Evolutionary conservation across 768 basidiomycete species (phyloP).

Genomic region (Tephrocybe sp.): DNA sequence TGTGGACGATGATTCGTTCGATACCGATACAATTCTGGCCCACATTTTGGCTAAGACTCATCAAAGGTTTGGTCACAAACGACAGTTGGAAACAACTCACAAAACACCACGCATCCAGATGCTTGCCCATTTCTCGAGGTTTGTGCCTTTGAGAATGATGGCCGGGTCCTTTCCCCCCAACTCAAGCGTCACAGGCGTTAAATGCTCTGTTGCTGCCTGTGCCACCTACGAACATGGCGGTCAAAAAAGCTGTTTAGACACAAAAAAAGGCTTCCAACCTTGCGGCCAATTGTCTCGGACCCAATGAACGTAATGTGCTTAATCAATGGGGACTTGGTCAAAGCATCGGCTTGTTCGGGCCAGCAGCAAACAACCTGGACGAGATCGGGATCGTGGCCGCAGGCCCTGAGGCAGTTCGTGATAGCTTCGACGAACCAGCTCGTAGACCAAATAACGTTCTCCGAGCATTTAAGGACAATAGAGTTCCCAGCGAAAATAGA

Average conservation of each 20-base stretch:
- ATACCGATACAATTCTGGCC: slow-evolving; percentile 99
- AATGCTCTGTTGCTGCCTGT: slow-evolving; percentile 75
- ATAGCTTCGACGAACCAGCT: slow-evolving; percentile 82
- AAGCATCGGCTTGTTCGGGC: slow-evolving; percentile 79
- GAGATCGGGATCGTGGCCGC: slow-evolving; percentile 81
- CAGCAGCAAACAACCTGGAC: slow-evolving; percentile 93
- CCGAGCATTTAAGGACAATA: slow-evolving; percentile 89
- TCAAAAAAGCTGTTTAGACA: not conserved
- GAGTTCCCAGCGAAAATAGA: slow-evolving; percentile 89
- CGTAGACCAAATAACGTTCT: slow-evolving; percentile 91
- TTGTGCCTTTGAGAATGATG: slow-evolving; percentile 83
- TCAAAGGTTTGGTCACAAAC: not conserved
- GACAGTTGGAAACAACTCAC: slow-evolving; percentile 45
- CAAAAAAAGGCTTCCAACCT: slow-evolving; percentile 42
- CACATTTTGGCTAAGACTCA: slow-evolving; percentile 69
- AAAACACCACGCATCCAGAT: slow-evolving; percentile 90
- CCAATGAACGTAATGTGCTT: slow-evolving; percentile 97
- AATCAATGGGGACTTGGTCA: slow-evolving; percentile 78
- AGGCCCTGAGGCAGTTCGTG: slow-evolving; percentile 70
- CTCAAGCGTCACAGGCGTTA: slow-evolving; percentile 92
- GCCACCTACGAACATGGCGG: slow-evolving; percentile 55
- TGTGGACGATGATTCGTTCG: slow-evolving; percentile 88
- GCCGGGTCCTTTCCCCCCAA: slow-evolving; percentile 95
- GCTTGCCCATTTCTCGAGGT: slow-evolving; percentile 77
- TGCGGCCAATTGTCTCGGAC: slow-evolving; percentile 74